These are phyloP conservation scores for Eimeria praecox DNA, from an alignment of 169 alveolate species.

Conservation along the genomic window DNA sequence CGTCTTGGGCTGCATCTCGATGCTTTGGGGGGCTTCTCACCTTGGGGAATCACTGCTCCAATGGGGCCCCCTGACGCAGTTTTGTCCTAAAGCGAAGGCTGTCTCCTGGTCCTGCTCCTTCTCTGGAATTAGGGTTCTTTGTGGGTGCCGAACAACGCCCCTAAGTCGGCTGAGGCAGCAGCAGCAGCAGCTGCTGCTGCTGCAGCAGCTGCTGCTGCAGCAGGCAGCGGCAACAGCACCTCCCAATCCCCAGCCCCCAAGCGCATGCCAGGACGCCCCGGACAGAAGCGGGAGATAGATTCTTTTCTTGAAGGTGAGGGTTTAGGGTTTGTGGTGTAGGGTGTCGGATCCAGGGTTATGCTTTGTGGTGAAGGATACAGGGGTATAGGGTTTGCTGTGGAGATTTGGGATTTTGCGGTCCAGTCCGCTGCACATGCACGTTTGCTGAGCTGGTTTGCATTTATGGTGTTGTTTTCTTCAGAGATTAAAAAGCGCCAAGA, in stretches of 20 bases:
- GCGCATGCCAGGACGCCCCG: constrained; percentile 61
- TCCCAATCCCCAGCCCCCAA: constrained; percentile 75
- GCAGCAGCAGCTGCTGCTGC: constrained; percentile 80
- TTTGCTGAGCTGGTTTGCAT: background rate
- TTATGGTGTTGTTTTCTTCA: background rate
- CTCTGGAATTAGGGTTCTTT: constrained; percentile 65
- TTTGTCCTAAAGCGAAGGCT: background rate
- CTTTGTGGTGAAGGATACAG: constrained; percentile 9
- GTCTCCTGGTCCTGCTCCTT: background rate
- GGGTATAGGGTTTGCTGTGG: constrained; percentile 40
- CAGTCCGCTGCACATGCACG: background rate
- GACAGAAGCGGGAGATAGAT: constrained; percentile 85
- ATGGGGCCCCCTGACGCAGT: background rate
- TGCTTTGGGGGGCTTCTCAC: background rate
- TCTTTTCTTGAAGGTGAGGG: constrained; percentile 87
- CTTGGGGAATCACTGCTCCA: background rate
- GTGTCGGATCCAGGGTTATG: constrained; percentile 32
- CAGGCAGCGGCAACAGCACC: constrained; percentile 43
- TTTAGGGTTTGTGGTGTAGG: constrained; percentile 44
- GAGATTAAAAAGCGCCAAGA: constrained; percentile 72
- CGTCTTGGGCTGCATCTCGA: background rate
- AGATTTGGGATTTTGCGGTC: background rate
- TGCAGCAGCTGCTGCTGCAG: constrained; percentile 74
- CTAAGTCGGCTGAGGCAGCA: constrained; percentile 77
- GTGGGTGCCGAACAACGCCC: constrained; percentile 67